These are phyloP conservation scores for Calonectria montana DNA, from an alignment of 2,329 filamentous ascomycete species.

Conservation along the genomic window DNA sequence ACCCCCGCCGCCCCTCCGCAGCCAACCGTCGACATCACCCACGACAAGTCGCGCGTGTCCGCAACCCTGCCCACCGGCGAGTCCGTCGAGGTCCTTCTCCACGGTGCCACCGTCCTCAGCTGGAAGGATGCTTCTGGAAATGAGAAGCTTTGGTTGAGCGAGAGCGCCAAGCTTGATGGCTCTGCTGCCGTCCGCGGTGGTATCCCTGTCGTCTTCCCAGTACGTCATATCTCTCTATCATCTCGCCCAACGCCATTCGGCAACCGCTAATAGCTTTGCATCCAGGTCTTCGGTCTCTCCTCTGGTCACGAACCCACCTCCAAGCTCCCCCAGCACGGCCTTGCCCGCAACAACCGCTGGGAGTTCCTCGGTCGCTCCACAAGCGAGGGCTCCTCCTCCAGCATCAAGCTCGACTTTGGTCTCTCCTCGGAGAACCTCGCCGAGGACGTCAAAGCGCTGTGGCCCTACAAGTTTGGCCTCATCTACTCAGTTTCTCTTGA, in stretches of 20 bases:
- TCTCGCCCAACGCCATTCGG: background rate
- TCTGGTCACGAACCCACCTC: slow-evolving; percentile 82
- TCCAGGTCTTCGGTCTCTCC: slow-evolving; percentile 85
- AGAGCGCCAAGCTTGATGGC: slow-evolving; percentile 84
- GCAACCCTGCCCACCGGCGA: slow-evolving; percentile 88
- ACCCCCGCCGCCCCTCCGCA: slow-evolving; percentile 80
- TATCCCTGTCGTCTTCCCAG: slow-evolving; percentile 92
- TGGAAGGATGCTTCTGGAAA: slow-evolving; percentile 86
- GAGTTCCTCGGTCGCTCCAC: slow-evolving; percentile 90
- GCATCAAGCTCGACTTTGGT: slow-evolving; percentile 95
- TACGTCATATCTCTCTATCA: slow-evolving; percentile 59
- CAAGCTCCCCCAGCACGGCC: slow-evolving; percentile 90
- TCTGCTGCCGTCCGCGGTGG: slow-evolving; percentile 91
- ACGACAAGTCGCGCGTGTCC: slow-evolving; percentile 78
- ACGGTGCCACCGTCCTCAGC: slow-evolving; percentile 90
- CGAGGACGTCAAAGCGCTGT: slow-evolving; percentile 75
- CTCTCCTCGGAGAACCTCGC: slow-evolving; percentile 79
- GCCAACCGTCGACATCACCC: slow-evolving; percentile 78
- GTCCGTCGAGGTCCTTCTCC: slow-evolving; percentile 86
- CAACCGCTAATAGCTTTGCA: slow-evolving; percentile 5
- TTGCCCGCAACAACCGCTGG: slow-evolving; percentile 91
- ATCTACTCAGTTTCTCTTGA: slow-evolving; percentile 93
- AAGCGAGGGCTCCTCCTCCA: slow-evolving; percentile 65
- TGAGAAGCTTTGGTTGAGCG: slow-evolving; percentile 89
- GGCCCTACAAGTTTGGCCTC: slow-evolving; percentile 89